Base-by-base conservation (phyloP, 306 rosid genomes). In the Bauhinia variegata region DNA sequence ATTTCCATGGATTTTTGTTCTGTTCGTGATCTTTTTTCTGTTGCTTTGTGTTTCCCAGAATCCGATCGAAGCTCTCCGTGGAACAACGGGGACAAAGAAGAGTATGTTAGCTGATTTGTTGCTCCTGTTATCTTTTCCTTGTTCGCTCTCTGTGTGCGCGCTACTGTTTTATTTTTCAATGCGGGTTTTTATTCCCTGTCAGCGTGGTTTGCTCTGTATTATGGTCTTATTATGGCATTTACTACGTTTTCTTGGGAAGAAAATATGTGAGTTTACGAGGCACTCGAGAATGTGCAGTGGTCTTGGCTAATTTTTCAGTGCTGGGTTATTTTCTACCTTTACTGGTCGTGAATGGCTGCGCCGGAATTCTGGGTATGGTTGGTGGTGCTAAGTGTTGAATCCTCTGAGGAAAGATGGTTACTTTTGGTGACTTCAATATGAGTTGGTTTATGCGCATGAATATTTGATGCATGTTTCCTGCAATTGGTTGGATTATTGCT, bases 61-160 rank as follows among this genome's bases (percentile, higher is more conserved):
- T 85, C 83, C 63, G 95, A 88, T 91, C 82, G 78, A 59, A 83
- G 84, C 70, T 39, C 60, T 59, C 82, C 86, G n/a, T 70, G 79
- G 38, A 79, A 77, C 49, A 34, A 56, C 47, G 85, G 32, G 15
- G 84, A 80, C 39, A 65, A 76, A 47, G 80, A 79, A 18, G 95
- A 91, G 95, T 86, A 71, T 12, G 91, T 76, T 70, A 67, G 11
- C 67, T 59, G 77, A 67, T 15, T 46, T 37, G 4, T 67, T 50
- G 44, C 77, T 61, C 18, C 36, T 11, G 47, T 49, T 60, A 59
- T 75, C 47, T 70, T 39, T n/a, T 46, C 43, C 10, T 43, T 33
- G 16, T 71, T 56, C 68, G 13, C 52, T 65, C 39, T 44, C 8
- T 42, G 36, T 77, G 42, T 65, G 60, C n/a, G n/a, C n/a, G n/a